Base-by-base conservation (phyloP, 1,284 basidiomycete species). In the Pseudozyma thailandica region DNA sequence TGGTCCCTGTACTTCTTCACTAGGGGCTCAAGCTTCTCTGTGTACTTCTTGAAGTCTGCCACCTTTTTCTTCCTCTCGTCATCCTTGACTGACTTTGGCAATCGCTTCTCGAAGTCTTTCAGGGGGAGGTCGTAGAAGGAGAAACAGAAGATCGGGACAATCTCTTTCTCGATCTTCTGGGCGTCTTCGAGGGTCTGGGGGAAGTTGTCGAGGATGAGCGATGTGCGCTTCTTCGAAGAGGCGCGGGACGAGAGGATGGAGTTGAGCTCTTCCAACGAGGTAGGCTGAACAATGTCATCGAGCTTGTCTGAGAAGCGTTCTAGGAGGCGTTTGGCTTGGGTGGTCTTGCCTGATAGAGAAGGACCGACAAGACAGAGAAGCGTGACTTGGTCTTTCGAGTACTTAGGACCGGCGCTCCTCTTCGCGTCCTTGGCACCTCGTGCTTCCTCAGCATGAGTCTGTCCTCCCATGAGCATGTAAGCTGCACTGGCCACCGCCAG, bases 41-140 rank as follows among this genome's bases (percentile, higher is more conserved):
- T 45, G 15, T 48, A 53, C 39, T 53, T 41, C n/a, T 63, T 61
- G 37, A 58, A 65, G 31, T 77, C 59, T 15, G 72, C 43, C n/a
- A 75, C 50, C 48, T 71, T 58, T 30, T 64, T 35, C 42, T 44
- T 42, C 10, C 13, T 50, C 1, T 58, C 49, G 12, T 66, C 43
- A 7, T 51, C 60, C 15, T 23, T 46, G n/a, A 37, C 21, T 2
- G 28, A 28, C 30, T 48, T 47, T 6, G 57, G 38, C 15, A 75
- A 48, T 20, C 76, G 59, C 35, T 65, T 55, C 28, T 54, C 52
- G 28, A 62, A 72, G 23, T 74, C 62, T 31, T 54, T 47, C 12
- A 59, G 33, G 13, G 72, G 65, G 4, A 76, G 46, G 31, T 76
- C 76, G 50, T 76, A 76, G 53, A 71, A 78, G 30, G 75, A 60